Conservation (phyloP, 305 asterid genomes). For the Fraxinus velutina region DNA sequence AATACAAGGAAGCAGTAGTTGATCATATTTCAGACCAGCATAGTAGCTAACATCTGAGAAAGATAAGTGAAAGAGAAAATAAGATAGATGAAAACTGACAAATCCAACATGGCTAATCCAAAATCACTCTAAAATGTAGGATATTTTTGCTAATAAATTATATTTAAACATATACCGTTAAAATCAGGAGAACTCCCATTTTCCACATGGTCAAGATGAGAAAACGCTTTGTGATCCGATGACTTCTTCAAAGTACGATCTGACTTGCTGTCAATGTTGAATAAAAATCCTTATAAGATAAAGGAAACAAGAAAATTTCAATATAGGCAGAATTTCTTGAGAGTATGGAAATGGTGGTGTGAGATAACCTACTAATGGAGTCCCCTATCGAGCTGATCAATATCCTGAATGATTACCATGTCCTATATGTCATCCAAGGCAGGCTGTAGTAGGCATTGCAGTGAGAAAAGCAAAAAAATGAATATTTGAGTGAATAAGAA, state of each 20-base stretch:
- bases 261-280: too few relatives aligned
- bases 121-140: not conserved
- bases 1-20: not conserved
- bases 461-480: slow-evolving; percentile 17
- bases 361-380: slow-evolving; percentile 62
- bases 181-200: too few relatives aligned
- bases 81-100: not conserved
- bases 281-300: too few relatives aligned
- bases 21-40: not conserved
- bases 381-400: slow-evolving; percentile 55
- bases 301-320: too few relatives aligned
- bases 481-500: not conserved
- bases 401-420: slow-evolving; percentile 52
- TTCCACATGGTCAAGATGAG: too few relatives aligned
- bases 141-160: slow-evolving; percentile 6
- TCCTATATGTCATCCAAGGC: slow-evolving; percentile 80
- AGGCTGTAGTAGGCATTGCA: slow-evolving; percentile 48
- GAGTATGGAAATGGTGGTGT: not conserved
- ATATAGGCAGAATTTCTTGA: too few relatives aligned
- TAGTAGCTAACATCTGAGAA: not conserved
- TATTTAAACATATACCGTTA: too few relatives aligned
- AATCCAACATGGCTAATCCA: not conserved
- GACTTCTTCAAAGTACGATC: too few relatives aligned
- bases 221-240: too few relatives aligned
- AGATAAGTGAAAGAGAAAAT: not conserved